Evolutionary conservation across 2,329 filamentous ascomycete genomes (phyloP).

Genomic region (Sporothrix luriei): DNA sequence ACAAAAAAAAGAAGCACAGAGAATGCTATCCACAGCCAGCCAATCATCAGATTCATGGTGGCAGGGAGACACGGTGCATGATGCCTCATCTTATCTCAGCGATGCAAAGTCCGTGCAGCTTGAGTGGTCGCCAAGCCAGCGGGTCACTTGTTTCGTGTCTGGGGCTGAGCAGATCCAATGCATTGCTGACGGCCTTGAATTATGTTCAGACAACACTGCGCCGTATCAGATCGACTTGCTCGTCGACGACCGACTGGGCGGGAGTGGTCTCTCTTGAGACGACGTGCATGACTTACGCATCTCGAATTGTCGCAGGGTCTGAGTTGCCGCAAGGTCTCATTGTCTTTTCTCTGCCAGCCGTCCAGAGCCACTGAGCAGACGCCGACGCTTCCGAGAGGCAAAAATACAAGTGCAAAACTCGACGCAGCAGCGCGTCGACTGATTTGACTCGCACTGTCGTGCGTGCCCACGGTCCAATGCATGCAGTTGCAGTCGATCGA

Average conservation of each 20-base stretch:
- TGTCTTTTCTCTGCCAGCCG: not conserved
- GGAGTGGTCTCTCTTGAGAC: not conserved
- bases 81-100: slow-evolving; percentile 18
- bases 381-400: not conserved
- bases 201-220: not conserved
- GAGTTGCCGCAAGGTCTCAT: not conserved
- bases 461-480: not conserved
- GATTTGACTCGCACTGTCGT: not conserved
- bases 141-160: slow-evolving; percentile 24
- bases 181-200: not conserved
- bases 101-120: not conserved
- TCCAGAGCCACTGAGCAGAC: not conserved
- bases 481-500: slow-evolving; percentile 1
- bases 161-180: slow-evolving; percentile 26
- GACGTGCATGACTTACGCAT: not conserved
- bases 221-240: not conserved
- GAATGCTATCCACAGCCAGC: no score
- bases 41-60: not conserved
- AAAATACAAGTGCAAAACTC: not conserved
- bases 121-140: not conserved
- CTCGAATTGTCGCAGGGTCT: not conserved
- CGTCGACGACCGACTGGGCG: not conserved
- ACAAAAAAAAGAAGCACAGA: not conserved
- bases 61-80: slow-evolving; percentile 8
- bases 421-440: not conserved